A percentile compares a stretch with the other conserved stretches of the same genome.
Conservation (phyloP, 2,329 filamentous ascomycete genomes). For the Aspergillus sp. region DNA sequence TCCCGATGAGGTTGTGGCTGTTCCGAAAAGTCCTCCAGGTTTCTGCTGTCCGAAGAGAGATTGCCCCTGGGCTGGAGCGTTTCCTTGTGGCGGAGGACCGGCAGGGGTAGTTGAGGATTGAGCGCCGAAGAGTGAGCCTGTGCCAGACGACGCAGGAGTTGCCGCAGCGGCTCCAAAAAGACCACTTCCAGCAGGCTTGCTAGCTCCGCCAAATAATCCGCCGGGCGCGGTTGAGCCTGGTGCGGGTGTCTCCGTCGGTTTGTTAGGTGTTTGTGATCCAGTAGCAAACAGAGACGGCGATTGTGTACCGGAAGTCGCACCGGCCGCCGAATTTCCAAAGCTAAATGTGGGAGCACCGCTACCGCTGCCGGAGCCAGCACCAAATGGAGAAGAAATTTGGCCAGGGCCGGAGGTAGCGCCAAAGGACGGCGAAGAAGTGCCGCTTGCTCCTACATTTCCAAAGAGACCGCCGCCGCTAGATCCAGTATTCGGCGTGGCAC, state of each 20-base stretch:
- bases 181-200: constrained; percentile 1
- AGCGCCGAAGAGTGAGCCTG: constrained; percentile 1
- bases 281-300: constrained; percentile 29
- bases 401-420: constrained; percentile 18
- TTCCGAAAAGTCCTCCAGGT: constrained; percentile 7
- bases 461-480: constrained; percentile 37
- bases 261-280: constrained; percentile 38
- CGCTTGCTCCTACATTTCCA: constrained; percentile 39
- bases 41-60: constrained; percentile 11
- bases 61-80: constrained; percentile 2
- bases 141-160: constrained; percentile 8
- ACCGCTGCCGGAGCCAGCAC: constrained; percentile 15
- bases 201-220: constrained; percentile 16
- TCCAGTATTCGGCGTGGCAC: constrained; percentile 26
- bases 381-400: constrained; percentile 14
- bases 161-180: constrained; percentile 9
- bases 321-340: constrained; percentile 27
- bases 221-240: constrained; percentile 29
- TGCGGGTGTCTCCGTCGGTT: constrained; percentile 33
- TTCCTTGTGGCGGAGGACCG: constrained; percentile 10
- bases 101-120: constrained; percentile 11
- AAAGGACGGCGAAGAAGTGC: constrained; percentile 30
- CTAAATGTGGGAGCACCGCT: constrained; percentile 31
- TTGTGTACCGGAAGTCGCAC: constrained; percentile 21
- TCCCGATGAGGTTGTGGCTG: background rate